Evolutionary conservation across 495 filamentous ascomycete species (phyloP).

Genomic region (Melanomma pulvis-pyrius): DNA sequence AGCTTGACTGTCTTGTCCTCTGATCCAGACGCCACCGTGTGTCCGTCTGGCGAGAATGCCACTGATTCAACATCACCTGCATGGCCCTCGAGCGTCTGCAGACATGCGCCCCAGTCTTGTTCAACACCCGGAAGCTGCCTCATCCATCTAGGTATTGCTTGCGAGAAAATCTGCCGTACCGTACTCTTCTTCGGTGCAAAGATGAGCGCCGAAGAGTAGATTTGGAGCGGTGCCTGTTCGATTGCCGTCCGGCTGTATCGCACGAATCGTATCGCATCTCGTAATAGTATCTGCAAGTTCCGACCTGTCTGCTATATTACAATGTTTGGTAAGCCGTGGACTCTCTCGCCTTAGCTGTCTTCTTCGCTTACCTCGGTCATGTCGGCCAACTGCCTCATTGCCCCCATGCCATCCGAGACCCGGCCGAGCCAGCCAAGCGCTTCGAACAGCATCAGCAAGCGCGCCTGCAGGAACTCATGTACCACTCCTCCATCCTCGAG

Average conservation of each 20-base stretch:
- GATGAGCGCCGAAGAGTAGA: constrained; percentile 43
- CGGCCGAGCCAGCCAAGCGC: constrained; percentile 45
- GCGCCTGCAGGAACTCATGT: constrained; percentile 45
- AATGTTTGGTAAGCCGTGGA: constrained; percentile 5
- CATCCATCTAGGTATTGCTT: constrained; percentile 4
- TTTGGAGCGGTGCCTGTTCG: constrained; percentile 41
- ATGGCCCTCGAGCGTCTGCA: constrained; percentile 27
- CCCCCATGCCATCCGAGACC: not conserved
- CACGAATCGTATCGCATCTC: constrained; percentile 47
- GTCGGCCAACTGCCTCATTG: not conserved
- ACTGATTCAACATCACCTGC: constrained; percentile 7
- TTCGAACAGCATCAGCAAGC: constrained; percentile 55
- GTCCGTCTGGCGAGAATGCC: constrained; percentile 14
- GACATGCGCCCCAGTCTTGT: constrained; percentile 19
- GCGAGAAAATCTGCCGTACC: constrained; percentile 11
- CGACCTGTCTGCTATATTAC: not conserved
- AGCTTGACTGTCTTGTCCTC: too few relatives aligned
- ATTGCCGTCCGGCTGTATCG: constrained; percentile 33
- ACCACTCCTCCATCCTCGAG: constrained; percentile 37
- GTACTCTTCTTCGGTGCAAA: constrained; percentile 44
- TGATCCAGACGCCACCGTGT: too few relatives aligned
- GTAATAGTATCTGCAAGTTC: constrained; percentile 27
- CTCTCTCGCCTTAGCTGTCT: too few relatives aligned
- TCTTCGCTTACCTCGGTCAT: not conserved
- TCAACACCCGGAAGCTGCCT: constrained; percentile 1